Evolutionary conservation across 2,329 filamentous ascomycete genomes (phyloP).

Genomic region (Xylariaceae sp.): DNA sequence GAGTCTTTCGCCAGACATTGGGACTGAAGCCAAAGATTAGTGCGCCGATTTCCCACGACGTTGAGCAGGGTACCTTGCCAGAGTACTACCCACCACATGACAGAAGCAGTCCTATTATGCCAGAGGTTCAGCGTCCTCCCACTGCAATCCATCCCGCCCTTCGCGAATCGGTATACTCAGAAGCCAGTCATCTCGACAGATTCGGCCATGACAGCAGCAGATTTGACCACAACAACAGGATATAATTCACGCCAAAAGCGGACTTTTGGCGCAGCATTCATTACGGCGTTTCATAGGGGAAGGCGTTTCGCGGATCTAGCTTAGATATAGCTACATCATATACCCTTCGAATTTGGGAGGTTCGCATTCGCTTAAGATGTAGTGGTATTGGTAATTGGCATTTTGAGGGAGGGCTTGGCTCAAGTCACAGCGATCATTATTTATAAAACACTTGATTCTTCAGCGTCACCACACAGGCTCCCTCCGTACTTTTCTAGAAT

Average conservation of each 20-base stretch:
- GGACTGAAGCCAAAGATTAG: conserved; percentile 38
- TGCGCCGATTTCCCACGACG: conserved; percentile 34
- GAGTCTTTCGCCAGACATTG: conserved; percentile 17
- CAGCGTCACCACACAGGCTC: too few species aligned
- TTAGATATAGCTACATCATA: not conserved
- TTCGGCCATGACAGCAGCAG: too few species aligned
- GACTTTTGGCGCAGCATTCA: too few species aligned
- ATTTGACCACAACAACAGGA: conserved; percentile 27
- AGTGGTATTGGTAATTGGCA: too few species aligned
- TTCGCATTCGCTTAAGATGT: too few species aligned
- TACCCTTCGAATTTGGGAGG: too few species aligned
- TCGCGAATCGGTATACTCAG: conserved; percentile 38
- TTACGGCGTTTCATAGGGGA: not conserved
- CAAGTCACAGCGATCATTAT: too few species aligned
- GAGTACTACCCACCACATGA: conserved; percentile 12
- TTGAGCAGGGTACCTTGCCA: conserved; percentile 29
- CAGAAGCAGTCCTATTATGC: conserved; percentile 52
- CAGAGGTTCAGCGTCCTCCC: conserved; percentile 50
- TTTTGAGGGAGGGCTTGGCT: too few species aligned
- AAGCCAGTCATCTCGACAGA: conserved; percentile 43
- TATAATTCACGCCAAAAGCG: conserved; percentile 1
- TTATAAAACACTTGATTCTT: too few species aligned
- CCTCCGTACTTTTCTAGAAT: too few species aligned
- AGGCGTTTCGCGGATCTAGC: not conserved
- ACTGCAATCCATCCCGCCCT: conserved; percentile 54